Percentiles rank a stretch among this genome's conserved stretches.
Evolutionary conservation across 179 eudicot species (phyloP).

Genomic region (Nepenthes alata): DNA sequence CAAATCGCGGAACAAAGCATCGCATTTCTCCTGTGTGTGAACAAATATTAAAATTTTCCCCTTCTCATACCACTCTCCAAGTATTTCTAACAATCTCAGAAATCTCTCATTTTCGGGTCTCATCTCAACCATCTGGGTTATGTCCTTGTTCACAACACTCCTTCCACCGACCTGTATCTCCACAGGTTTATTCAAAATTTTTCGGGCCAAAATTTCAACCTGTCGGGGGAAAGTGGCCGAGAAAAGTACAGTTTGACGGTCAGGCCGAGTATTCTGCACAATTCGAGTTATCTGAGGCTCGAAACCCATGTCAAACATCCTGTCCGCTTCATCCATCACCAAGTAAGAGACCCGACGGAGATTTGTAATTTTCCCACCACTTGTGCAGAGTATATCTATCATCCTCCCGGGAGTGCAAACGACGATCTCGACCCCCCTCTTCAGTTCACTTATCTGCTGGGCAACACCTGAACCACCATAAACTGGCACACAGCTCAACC

Average conservation of each 20-base stretch:
- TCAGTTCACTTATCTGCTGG: constrained; percentile 83
- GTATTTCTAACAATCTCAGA: constrained; percentile 64
- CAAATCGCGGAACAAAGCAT: constrained; percentile 59
- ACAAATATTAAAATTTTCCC: constrained; percentile 80
- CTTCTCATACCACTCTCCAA: constrained; percentile 96
- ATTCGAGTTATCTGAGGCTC: constrained; percentile 94
- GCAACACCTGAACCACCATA: constrained; percentile 93
- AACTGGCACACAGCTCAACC: constrained; percentile 76
- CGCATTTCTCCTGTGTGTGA: constrained; percentile 78
- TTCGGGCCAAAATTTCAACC: constrained; percentile 78
- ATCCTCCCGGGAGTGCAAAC: constrained; percentile 96
- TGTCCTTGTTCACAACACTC: constrained; percentile 94
- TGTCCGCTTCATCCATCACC: constrained; percentile 95
- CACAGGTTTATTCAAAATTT: constrained; percentile 67
- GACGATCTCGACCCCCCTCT: constrained; percentile 84
- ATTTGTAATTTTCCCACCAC: constrained; percentile 84
- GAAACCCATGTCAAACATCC: constrained; percentile 98
- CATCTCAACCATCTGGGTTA: constrained; percentile 79
- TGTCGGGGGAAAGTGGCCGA: constrained; percentile 95
- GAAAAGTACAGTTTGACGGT: constrained; percentile 88
- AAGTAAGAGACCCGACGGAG: constrained; percentile 80
- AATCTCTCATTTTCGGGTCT: constrained; percentile 79
- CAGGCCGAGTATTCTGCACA: constrained; percentile 83
- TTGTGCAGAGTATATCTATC: constrained; percentile 88
- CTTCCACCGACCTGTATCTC: constrained; percentile 90